Base-by-base conservation (phyloP, 2,329 filamentous ascomycete species). In the Lanzia echinophila region DNA sequence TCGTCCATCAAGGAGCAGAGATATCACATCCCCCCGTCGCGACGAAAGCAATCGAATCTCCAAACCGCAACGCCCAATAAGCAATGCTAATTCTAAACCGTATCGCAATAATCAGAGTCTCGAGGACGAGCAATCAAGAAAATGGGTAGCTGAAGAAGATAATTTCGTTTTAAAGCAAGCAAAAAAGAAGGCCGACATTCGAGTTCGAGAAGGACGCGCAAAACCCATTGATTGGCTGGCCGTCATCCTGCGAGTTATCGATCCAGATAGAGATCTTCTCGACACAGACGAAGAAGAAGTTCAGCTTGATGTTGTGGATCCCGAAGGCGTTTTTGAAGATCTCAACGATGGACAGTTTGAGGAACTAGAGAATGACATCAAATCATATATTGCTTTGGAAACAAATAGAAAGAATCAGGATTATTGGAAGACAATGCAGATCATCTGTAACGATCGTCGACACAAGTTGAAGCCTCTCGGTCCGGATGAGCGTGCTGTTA, bases 101-200 rank as follows among this genome's bases (percentile, higher is more conserved):
- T 54, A 57, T 58, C 63, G 52, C 47, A 65, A 59, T 48, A 65
- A 56, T 17, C 53, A 62, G 41, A 62, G 60, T 33, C 53, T 61
- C 44, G 64, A 90, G 67, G 87, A 90, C 64, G 85, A 91, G 66
- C 86, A 90, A 67, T 87, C 84, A 60, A 78, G 84, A 24, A 80
- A 86, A 66, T 99, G 94, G 78, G 88, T 97, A 19, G 88, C 92
- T 50, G 88, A 95, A 64, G 94, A 99, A 70, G 94, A 99, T 73
- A 85, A 87, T 60, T 99, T 99, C 67, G 94, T 97, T 54, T 75
- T 99, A 66, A 91, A 90, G 71, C 94, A 99, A 72, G 87, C 92
- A 45, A 99, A 97, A 78, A 97, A 95, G 76, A 97, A 96, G 75
- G 92, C 94, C 41, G 88, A 91, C 60, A 95, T 99, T 62, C 86